phyloP scores from a whole-genome alignment of 2,329 filamentous ascomycete genomes.

The Beauveria sp. region DNA sequence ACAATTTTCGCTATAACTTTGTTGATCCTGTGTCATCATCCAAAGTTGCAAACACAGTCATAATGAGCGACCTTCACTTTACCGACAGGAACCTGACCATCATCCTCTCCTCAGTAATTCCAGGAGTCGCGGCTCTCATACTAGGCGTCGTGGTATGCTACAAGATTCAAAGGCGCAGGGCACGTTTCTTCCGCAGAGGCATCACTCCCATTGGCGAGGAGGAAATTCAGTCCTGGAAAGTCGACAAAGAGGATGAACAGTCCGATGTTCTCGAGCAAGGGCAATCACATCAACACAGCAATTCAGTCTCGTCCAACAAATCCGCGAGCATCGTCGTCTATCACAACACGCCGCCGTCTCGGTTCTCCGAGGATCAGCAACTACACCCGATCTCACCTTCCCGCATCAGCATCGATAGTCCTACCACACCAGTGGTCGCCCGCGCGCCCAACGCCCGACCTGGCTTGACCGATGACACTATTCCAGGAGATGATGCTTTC shows the following conservation, averaged over 20 bases:
- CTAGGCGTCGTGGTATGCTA: constrained; percentile 29
- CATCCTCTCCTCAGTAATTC: constrained; percentile 43
- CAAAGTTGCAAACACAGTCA: not conserved
- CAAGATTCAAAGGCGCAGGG: constrained; percentile 31
- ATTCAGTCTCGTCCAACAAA: constrained; percentile 33
- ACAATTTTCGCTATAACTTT: not conserved
- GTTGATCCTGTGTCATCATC: not conserved
- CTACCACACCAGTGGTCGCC: constrained; percentile 45
- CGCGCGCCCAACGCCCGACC: constrained; percentile 54
- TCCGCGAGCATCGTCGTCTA: constrained; percentile 50
- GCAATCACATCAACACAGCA: constrained; percentile 7
- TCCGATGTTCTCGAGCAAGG: constrained; percentile 18
- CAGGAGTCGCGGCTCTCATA: constrained; percentile 31
- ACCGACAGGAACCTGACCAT: constrained; percentile 31
- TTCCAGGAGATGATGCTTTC: constrained; percentile 55
- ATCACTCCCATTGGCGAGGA: constrained; percentile 57
- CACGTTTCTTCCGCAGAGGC: constrained; percentile 43
- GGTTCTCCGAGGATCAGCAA: constrained; percentile 22
- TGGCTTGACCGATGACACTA: constrained; percentile 53
- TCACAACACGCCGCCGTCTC: constrained; percentile 23
- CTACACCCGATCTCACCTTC: constrained; percentile 24
- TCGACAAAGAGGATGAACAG: constrained; percentile 27
- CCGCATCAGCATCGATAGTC: constrained; percentile 38
- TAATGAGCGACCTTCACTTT: constrained; percentile 1
- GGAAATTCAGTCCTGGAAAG: constrained; percentile 58